Base-by-base conservation (phyloP, 2,329 filamentous ascomycete species). In the Penicillium nordicum region DNA sequence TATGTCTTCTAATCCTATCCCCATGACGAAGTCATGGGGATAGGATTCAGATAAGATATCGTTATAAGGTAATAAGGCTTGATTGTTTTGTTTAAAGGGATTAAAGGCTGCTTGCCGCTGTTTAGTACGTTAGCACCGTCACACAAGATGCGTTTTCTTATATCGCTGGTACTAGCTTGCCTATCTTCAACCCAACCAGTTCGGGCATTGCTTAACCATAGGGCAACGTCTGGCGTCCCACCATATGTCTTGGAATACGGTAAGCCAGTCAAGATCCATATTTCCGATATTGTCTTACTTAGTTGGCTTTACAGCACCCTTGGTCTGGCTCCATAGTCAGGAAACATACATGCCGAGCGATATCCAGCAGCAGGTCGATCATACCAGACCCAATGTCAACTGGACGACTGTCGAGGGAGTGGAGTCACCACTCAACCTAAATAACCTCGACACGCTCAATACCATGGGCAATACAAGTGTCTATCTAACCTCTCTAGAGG, bases 311-410 rank as follows among this genome's bases (percentile, higher is more conserved):
- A 34, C 48, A 82, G 81, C 80, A 34, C 81, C 81, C 8, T 58
- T 82, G 4, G 73, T 82, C 34, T 82, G 78, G 73, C 73, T 82
- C 9, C 75, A 82, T 59, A 75, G 74, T 27, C 59, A 73, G 57
- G 81, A 83, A 57, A 61, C 67, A 29, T 82, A 80, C 63, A 75
- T 77, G 46, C 81, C 81, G 6, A 79, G 79, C 41, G 79, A 80
- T 58, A 76, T 83, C 27, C 70, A 67, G 34, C 69, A 73, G 11
- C 79, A 82, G 57, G 61, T 83, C 11, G 63, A 69, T 30, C 74
- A 82, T 62, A 80, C 78, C 7, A 71, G 70, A 38, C 79, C 80
- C 4, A 61, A 74, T 52, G 68, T 80, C 21, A 76, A 80, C 59
- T 74, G 74, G 60, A 72, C 71, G 5, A 55, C 63, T 0, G 67